Conservation (phyloP, 768 basidiomycete species). For the Pleurotus tuoliensis region DNA sequence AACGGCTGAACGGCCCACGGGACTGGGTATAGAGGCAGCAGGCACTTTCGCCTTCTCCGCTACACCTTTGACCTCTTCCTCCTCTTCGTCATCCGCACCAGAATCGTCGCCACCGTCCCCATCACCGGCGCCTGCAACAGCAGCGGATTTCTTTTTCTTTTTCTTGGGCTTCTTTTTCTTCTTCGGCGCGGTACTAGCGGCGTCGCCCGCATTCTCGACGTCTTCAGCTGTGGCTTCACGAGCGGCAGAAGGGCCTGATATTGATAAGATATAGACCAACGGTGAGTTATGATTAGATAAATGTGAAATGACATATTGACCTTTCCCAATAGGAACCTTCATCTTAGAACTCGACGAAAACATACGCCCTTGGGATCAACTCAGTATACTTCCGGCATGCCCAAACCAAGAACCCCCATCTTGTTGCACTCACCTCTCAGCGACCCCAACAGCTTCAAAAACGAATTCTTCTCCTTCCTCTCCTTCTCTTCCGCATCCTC, state of each 20-base stretch:
- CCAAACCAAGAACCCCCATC: neutral
- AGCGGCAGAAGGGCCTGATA: constrained; percentile 13
- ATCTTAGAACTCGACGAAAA: constrained; percentile 44
- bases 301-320: neutral
- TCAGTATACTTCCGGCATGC: neutral
- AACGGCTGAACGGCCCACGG: constrained; percentile 11
- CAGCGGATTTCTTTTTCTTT: constrained; percentile 46
- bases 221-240: constrained; percentile 63
- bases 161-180: constrained; percentile 79
- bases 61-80: constrained; percentile 5
- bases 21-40: constrained; percentile 8
- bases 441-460: constrained; percentile 71
- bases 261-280: no score
- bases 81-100: constrained; percentile 14
- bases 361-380: constrained; percentile 53
- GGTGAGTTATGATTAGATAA: no score
- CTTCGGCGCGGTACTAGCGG: constrained; percentile 26
- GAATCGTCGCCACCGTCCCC: constrained; percentile 8
- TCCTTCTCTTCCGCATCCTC: constrained; percentile 44
- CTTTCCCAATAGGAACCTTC: constrained; percentile 25
- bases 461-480: constrained; percentile 63
- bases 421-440: constrained; percentile 50
- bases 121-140: constrained; percentile 14
- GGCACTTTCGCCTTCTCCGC: constrained; percentile 13
- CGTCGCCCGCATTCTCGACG: constrained; percentile 65